A percentile compares a stretch with the other conserved stretches of the same genome.
phyloP scores from a whole-genome alignment of 1,284 basidiomycete species.

The Clitocybe nebularis region DNA sequence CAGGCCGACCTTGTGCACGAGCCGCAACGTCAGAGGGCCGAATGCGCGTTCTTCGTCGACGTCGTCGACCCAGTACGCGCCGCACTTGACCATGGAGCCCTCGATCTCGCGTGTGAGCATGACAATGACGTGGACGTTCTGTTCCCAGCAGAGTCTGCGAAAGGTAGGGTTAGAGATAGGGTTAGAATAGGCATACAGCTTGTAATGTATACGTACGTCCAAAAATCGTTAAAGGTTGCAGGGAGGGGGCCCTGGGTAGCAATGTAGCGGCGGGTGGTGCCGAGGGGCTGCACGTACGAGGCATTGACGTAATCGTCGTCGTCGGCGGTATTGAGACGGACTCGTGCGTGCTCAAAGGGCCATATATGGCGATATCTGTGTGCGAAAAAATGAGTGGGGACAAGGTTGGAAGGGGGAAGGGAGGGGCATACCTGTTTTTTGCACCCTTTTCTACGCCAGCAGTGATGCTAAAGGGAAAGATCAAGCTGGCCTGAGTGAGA shows the following conservation, averaged over 20 bases:
- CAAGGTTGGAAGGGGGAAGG: no score
- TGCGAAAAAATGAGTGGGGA: no score
- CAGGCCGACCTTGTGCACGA: slow-evolving; percentile 57
- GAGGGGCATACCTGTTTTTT: slow-evolving; percentile 88
- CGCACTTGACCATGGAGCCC: slow-evolving; percentile 86
- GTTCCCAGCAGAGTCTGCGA: slow-evolving; percentile 72
- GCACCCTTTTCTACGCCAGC: slow-evolving; percentile 93
- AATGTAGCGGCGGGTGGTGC: slow-evolving; percentile 81
- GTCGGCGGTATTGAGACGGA: slow-evolving; percentile 45
- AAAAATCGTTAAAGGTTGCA: slow-evolving; percentile 89
- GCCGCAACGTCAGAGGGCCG: slow-evolving; percentile 64
- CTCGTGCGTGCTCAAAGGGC: slow-evolving; percentile 93
- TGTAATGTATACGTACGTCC: slow-evolving; percentile 89
- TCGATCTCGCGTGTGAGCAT: slow-evolving; percentile 94
- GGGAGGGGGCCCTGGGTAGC: slow-evolving; percentile 95
- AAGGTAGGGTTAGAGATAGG: slow-evolving; percentile 3
- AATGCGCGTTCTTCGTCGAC: slow-evolving; percentile 34
- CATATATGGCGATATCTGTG: slow-evolving; percentile 87
- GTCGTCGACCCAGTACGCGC: slow-evolving; percentile 84
- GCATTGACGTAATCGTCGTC: slow-evolving; percentile 93
- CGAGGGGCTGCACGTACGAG: slow-evolving; percentile 83
- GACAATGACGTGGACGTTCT: slow-evolving; percentile 75
- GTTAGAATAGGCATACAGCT: slow-evolving; percentile 2
- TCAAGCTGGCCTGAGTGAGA: slow-evolving; percentile 10
- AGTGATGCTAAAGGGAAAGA: slow-evolving; percentile 89